Base-by-base conservation (phyloP, 1,284 basidiomycete species). In the Rhodotorula sp. region DNA sequence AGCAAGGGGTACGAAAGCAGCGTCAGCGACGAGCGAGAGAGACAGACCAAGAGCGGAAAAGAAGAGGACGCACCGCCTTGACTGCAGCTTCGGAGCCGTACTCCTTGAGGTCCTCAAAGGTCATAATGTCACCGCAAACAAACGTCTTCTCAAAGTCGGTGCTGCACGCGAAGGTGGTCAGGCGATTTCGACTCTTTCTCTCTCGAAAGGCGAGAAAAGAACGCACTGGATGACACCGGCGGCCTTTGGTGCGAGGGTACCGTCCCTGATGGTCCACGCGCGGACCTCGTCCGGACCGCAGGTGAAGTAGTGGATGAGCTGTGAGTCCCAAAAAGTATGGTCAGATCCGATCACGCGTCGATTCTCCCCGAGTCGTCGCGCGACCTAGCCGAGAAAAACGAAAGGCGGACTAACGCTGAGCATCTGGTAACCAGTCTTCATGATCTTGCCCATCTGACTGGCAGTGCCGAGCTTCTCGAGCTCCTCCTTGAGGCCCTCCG, bases 91-190 rank as follows among this genome's bases (percentile, higher is more conserved):
- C 97, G 74, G 88, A 90, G 21, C 94, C 95, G 78, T 94, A 85
- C 82, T 97, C 93, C 80, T 91, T 91, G 75, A 99, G 85, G 80
- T 98, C 97, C 0, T 89, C 88, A 79, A 89, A 97, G 6, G 88
- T 80, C 92, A 98, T 97, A 80, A 99, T 97, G 83, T 99, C 95
- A 83, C 95, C 97, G 79, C 95, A 99, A n/a, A 99, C 92, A 79
- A 99, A 98, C 84, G 97, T 97, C 82, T 95, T 92, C 84, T 98
- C 92, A 80, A 95, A 95, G 83, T 95, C 93, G 58, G 92, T 88
- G 84, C 89, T 90, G 76, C 18, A 18, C 1, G 45, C 21, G 71
- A 72, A 3, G 6, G 38, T 21, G 50, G 45, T 6, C 52, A 12
- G 12, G 38, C 26, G 18, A 14, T 43, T 18, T 8, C n/a, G 34